Evolutionary conservation across 2,329 filamentous ascomycete genomes (phyloP).

Genomic region (Lachnellula arida): DNA sequence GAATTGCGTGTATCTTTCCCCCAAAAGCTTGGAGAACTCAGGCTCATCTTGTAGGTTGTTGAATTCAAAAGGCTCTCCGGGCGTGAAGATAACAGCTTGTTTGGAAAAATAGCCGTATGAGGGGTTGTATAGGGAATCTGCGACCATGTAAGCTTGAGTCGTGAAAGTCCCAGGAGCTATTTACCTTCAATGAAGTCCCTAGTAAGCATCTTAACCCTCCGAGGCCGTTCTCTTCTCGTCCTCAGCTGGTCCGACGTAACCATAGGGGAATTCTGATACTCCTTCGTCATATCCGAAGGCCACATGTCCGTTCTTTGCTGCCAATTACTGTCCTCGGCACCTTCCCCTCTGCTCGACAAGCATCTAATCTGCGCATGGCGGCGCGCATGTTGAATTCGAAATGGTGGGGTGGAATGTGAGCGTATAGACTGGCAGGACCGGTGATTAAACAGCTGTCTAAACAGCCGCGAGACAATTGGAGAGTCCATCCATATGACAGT

Average conservation of each 20-base stretch:
- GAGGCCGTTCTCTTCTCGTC: conserved; percentile 68
- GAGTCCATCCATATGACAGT: conserved; percentile 64
- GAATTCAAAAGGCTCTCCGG: conserved; percentile 89
- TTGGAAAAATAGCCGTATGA: conserved; percentile 96
- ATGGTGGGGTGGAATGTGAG: conserved; percentile 32
- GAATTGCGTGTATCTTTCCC: conserved; percentile 79
- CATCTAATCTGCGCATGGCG: conserved; percentile 35
- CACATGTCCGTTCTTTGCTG: conserved; percentile 76
- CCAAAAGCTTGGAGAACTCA: conserved; percentile 73
- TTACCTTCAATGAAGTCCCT: conserved; percentile 94
- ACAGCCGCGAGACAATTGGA: conserved; percentile 69
- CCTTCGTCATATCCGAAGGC: conserved; percentile 69
- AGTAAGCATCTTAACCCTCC: conserved; percentile 91
- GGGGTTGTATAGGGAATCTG: conserved; percentile 91
- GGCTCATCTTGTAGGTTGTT: conserved; percentile 74
- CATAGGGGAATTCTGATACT: conserved; percentile 77
- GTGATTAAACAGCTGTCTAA: conserved; percentile 80
- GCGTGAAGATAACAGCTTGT: conserved; percentile 92
- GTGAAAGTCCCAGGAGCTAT: conserved; percentile 13
- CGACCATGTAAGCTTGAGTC: conserved; percentile 14
- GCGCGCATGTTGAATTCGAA: conserved; percentile 35
- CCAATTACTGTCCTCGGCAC: conserved; percentile 65
- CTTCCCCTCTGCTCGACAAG: conserved; percentile 19
- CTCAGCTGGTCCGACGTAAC: conserved; percentile 80
- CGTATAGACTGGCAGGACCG: conserved; percentile 56